phyloP scores from a whole-genome alignment of 257 asterid species.

The Scutellaria barbata region DNA sequence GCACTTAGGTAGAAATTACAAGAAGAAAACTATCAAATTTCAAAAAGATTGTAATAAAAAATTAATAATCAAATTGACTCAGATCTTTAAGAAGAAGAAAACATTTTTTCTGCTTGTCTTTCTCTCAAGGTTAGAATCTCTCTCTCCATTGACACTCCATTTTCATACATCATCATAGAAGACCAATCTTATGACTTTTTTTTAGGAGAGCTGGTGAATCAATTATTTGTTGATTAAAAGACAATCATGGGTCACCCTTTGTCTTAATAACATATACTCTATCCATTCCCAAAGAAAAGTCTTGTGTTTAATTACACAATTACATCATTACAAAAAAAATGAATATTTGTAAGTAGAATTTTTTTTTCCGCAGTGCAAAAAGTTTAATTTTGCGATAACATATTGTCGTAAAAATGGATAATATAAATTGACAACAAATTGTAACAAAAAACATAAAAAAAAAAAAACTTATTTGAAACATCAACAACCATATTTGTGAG shows the following conservation, averaged over 20 bases:
- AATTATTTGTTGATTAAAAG: slow-evolving; percentile 38
- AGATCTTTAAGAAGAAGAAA: slow-evolving; percentile 58
- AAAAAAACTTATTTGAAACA: too few species aligned
- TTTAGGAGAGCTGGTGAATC: slow-evolving; percentile 52
- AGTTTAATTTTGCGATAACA: too few species aligned
- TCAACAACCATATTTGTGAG: too few species aligned
- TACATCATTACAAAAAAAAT: too few species aligned
- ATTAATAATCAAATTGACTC: slow-evolving; percentile 52
- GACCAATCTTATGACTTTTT: slow-evolving; percentile 49
- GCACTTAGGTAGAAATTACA: slow-evolving; percentile 53
- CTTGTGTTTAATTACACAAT: too few species aligned
- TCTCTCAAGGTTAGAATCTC: slow-evolving; percentile 66
- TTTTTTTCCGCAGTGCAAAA: too few species aligned
- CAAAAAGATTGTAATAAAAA: slow-evolving; percentile 43
- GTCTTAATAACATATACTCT: not conserved
- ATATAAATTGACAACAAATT: too few species aligned
- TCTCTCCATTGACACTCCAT: slow-evolving; percentile 60
- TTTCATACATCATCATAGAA: slow-evolving; percentile 58
- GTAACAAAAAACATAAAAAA: too few species aligned
- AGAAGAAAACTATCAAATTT: slow-evolving; percentile 58
- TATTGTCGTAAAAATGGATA: too few species aligned
- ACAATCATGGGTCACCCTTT: slow-evolving; percentile 26
- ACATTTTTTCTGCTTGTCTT: slow-evolving; percentile 74
- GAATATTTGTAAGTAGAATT: too few species aligned
- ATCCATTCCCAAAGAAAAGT: not conserved